Conservation (phyloP, 345 rosid species). For the Bruguiera gymnorhiza region DNA sequence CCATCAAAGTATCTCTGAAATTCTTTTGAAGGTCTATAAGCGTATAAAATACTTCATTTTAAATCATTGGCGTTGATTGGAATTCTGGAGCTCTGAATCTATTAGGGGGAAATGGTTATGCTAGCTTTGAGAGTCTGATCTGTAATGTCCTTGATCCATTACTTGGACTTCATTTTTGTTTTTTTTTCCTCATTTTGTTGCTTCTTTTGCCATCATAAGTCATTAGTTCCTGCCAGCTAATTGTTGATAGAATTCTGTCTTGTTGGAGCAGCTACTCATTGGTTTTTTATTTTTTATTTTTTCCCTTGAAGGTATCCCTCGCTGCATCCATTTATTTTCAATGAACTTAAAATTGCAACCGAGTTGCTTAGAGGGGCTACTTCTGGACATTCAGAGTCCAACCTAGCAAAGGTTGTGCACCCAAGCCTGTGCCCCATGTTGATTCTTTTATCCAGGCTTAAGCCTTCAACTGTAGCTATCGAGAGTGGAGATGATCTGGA, state of each 20-base stretch:
- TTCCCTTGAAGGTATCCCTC: constrained; percentile 67
- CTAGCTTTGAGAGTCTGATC: background rate
- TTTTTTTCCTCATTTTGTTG: background rate
- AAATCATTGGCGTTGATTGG: background rate
- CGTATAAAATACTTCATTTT: background rate
- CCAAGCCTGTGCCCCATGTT: constrained; percentile 95
- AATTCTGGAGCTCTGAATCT: background rate
- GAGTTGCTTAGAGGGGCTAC: constrained; percentile 50
- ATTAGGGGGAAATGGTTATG: background rate
- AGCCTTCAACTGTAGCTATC: constrained; percentile 85
- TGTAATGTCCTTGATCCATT: background rate
- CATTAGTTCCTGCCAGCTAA: constrained; percentile 12
- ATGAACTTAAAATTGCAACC: constrained; percentile 74
- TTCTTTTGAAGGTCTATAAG: background rate
- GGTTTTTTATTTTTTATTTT: background rate
- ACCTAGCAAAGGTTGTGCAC: constrained; percentile 67
- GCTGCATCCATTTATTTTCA: constrained; percentile 74
- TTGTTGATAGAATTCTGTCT: background rate
- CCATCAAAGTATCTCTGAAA: background rate
- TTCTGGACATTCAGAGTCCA: constrained; percentile 52
- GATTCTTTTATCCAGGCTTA: constrained; percentile 90
- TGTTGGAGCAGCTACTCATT: too few relatives aligned
- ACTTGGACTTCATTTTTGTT: background rate
- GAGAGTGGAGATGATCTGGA: constrained; percentile 88
- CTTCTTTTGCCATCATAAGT: constrained; percentile 9